phyloP scores from a whole-genome alignment of 768 basidiomycete species.

The Podaxis sp. region DNA sequence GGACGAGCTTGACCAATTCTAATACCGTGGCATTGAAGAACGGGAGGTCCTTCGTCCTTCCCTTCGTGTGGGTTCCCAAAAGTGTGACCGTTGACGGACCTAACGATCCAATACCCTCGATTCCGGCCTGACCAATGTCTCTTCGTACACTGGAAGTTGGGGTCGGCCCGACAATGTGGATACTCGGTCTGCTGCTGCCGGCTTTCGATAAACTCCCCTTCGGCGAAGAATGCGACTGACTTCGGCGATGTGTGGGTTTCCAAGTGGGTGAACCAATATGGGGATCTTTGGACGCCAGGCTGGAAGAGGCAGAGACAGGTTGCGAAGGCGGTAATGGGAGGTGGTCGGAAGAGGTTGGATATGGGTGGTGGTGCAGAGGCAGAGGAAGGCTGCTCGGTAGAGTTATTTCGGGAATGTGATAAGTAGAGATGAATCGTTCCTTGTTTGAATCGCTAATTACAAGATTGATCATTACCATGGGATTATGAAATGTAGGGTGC shows the following conservation, averaged over 20 bases:
- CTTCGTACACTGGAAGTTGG: slow-evolving; percentile 16
- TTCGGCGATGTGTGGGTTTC: slow-evolving; percentile 20
- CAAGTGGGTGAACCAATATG: slow-evolving; percentile 18
- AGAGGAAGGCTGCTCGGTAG: slow-evolving; percentile 9
- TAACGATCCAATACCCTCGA: slow-evolving; percentile 2
- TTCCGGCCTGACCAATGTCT: neutral
- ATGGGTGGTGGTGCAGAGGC: neutral
- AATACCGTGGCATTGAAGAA: slow-evolving; percentile 68
- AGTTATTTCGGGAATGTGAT: slow-evolving; percentile 26
- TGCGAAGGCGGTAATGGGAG: slow-evolving; percentile 42
- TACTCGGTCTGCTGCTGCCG: slow-evolving; percentile 14
- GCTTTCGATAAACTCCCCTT: slow-evolving; percentile 18
- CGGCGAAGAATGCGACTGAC: slow-evolving; percentile 19
- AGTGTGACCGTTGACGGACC: neutral
- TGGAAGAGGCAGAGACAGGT: slow-evolving; percentile 22
- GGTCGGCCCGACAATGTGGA: slow-evolving; percentile 14
- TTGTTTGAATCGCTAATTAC: slow-evolving; percentile 68
- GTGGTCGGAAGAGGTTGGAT: slow-evolving; percentile 25
- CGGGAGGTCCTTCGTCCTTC: slow-evolving; percentile 34
- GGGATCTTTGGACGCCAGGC: neutral
- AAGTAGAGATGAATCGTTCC: slow-evolving; percentile 74
- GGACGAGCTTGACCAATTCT: slow-evolving; percentile 74
- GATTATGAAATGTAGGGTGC: slow-evolving; percentile 6
- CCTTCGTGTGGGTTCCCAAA: slow-evolving; percentile 5
- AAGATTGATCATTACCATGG: neutral